Evolutionary conservation across 1,284 basidiomycete genomes (phyloP), one percentile per base, ranked within the genome.

Genomic region (Takashimella koratensis): DNA sequence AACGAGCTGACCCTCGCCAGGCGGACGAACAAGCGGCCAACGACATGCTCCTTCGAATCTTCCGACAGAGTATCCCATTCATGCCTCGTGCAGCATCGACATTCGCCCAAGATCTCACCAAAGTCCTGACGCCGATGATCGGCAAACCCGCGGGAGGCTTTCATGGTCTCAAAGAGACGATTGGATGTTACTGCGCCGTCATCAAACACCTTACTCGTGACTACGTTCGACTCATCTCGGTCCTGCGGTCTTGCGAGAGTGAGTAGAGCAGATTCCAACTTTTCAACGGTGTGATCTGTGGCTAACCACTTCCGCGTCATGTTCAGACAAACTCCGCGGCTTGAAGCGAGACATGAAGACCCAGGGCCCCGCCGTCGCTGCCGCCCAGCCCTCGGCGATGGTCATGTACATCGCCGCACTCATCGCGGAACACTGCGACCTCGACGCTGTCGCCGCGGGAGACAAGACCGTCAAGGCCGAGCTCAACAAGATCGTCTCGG

Each of bases 131-230:
- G 64, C 87, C 87, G 0, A 90, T 95, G 86, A 86, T 96, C 36
- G 80, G 88, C 64, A 90, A 87, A 64, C 91, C 83, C 30, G 74
- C 81, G 3, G 83, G 86, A 19, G 84, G 86, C 30, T 74, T 86
- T 20, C 58, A 92, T 86, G 84, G 86, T 24, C 74, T 96, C 30
- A 90, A 94, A 75, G 93, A 96, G 74, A 84, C 86, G 6, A 86
- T 98, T 11, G 89, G 89, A 0, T 97, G 94, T 65, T 86, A 94
- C 76, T 95, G 93, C 70, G 82, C 84, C 0, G 86, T 90, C 2
- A 86, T 95, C 1, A 84, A 85, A 48, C 77, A 88, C 64, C 81
- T 98, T 25, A 98, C 96, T 0, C 86, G 90, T 61, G 90, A 96
- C 63, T 95, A 86, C 65, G 75, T 76, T 12, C 81, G 85, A 22